Percentiles rank a stretch among this genome's conserved stretches.
phyloP scores from a whole-genome alignment of 163 green algal species.

The Prototheca stagnorum region DNA sequence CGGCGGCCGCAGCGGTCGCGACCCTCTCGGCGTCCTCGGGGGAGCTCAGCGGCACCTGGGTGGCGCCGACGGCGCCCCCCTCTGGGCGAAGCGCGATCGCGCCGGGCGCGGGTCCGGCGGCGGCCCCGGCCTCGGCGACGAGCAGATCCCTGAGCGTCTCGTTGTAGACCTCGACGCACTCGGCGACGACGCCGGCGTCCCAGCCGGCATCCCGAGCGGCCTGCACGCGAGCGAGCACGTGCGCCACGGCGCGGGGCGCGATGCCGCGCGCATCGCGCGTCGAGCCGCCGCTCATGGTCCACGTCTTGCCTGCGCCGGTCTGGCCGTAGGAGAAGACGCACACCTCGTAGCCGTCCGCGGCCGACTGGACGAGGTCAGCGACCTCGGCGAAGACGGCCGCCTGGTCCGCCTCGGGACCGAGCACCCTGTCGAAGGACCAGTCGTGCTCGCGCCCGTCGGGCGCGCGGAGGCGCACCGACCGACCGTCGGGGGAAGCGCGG shows the following conservation, averaged over 20 bases:
- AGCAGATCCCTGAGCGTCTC: slow-evolving; percentile 76
- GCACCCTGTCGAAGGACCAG: slow-evolving; percentile 71
- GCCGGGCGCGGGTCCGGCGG: slow-evolving; percentile 14
- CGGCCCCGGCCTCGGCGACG: slow-evolving; percentile 8
- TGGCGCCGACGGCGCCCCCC: slow-evolving; percentile 39
- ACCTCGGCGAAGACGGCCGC: slow-evolving; percentile 77
- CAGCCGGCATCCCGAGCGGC: slow-evolving; percentile 48
- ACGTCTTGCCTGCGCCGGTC: slow-evolving; percentile 92
- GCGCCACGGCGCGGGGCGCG: slow-evolving; percentile 75
- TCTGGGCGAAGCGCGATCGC: slow-evolving; percentile 36
- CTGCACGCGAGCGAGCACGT: slow-evolving; percentile 20
- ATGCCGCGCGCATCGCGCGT: slow-evolving; percentile 52
- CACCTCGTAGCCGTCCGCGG: slow-evolving; percentile 88
- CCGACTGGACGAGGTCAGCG: slow-evolving; percentile 79
- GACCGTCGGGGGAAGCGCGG: too few relatives aligned
- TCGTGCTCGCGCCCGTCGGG: slow-evolving; percentile 54
- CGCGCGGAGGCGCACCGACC: slow-evolving; percentile 14
- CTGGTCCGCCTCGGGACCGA: slow-evolving; percentile 38
- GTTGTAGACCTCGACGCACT: slow-evolving; percentile 98
- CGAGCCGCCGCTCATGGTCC: slow-evolving; percentile 85
- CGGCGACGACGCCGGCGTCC: slow-evolving; percentile 71
- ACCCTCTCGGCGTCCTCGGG: slow-evolving; percentile 36
- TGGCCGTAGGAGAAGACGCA: slow-evolving; percentile 98
- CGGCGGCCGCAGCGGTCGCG: slow-evolving; percentile 33
- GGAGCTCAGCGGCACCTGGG: slow-evolving; percentile 29